Base-by-base conservation (phyloP, 2,329 filamentous ascomycete species). In the Penicillium oxalicum region DNA sequence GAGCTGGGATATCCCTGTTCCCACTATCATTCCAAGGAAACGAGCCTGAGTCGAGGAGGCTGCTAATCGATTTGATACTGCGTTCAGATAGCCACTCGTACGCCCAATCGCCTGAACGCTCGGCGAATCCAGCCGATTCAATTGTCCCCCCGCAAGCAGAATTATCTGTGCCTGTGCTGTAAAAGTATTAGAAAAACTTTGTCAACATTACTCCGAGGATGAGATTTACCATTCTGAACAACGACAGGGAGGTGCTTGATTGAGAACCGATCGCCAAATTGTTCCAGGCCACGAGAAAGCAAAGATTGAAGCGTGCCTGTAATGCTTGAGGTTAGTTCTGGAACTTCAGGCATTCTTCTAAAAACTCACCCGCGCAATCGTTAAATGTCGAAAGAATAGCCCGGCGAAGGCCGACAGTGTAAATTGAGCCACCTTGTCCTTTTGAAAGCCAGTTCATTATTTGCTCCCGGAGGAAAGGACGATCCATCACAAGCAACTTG, bases 21-120 rank as follows among this genome's bases (percentile, higher is more conserved):
- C 93, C 29, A 95, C 83, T 2, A 87, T 76, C 82, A 98, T 94
- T 0, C 93, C 93, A 0, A 98, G 76, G 57, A 95, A 88, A 13
- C 90, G 81, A 12, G 87, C 84, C 55, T 84, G 79, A 5, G 75
- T 74, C 36, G 93, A 90, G 4, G 89, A 84, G 12, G 89, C 80
- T 9, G 83, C 82, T 5, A 98, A 80, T 25, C 91, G 81, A 64
- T 94, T 95, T 0, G 93, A 96, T 32, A 96, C 83, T 5, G 84
- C 79, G 53, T 80, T 84, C 42, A 95, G 75, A 61, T 95, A 94
- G 1, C 77, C 64, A 13, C 84, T 80, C 1, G 88, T 88, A 45
- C 86, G 83, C 45, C 88, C 78, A 29, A 90, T 73, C 51, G 86
- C 77, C 3, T 78, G 77, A 0, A 96, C 68, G 52, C 84, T 83